Percentiles rank a stretch among this genome's conserved stretches.
These are phyloP conservation scores for Plasmodium malariae DNA, from an alignment of 169 alveolate genomes.

Conservation along the genomic window DNA sequence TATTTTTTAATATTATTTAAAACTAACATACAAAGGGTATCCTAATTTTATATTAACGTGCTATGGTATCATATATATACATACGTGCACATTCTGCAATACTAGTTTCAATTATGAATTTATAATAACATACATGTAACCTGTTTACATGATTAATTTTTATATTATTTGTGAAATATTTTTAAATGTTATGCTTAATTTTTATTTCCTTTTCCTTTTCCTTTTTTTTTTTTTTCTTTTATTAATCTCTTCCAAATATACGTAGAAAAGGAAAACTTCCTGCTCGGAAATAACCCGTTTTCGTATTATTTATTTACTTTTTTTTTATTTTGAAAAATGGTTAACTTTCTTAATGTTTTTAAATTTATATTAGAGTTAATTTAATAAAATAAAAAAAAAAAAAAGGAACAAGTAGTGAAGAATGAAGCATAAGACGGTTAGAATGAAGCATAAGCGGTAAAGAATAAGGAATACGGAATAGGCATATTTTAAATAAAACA, in stretches of 20 bases:
- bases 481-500: too few species aligned
- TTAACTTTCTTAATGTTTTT: conserved; percentile 60
- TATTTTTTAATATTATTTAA: conserved; percentile 26
- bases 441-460: too few species aligned
- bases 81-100: background rate
- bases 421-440: too few species aligned
- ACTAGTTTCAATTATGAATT: background rate
- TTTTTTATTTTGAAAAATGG: conserved; percentile 22
- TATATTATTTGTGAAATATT: conserved; percentile 50
- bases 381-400: too few species aligned
- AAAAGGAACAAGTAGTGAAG: too few species aligned
- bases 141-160: conserved; percentile 25
- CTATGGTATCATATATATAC: background rate
- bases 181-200: conserved; percentile 18
- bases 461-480: too few species aligned
- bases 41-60: conserved; percentile 22
- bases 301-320: conserved; percentile 7
- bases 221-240: conserved; percentile 9
- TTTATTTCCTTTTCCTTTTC: background rate
- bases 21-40: background rate
- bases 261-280: conserved; percentile 5
- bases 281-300: conserved; percentile 24
- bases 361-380: background rate
- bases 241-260: background rate
- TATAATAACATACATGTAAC: background rate